Conservation (phyloP, 140 eudicot species). For the Stevia rebaudiana region DNA sequence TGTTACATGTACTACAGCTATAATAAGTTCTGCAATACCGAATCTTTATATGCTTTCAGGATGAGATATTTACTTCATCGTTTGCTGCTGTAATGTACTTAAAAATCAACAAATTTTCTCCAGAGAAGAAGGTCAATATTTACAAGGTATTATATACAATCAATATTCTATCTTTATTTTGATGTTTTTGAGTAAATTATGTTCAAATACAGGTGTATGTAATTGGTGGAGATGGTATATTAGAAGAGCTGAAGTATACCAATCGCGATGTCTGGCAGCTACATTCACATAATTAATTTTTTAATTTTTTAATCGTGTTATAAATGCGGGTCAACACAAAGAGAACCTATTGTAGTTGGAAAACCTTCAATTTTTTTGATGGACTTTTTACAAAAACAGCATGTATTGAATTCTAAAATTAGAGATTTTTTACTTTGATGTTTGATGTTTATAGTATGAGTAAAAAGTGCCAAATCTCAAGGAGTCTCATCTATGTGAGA, state of each 20-base stretch:
- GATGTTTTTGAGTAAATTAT: not conserved
- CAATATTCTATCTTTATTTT: not conserved
- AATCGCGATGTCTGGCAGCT: too few relatives aligned
- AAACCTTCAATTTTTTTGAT: slow-evolving; percentile 89
- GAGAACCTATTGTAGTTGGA: slow-evolving; percentile 86
- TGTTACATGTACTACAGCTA: not conserved
- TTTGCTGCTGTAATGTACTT: slow-evolving; percentile 80
- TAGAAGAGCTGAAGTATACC: slow-evolving; percentile 81
- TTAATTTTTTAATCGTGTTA: too few relatives aligned
- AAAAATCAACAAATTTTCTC: slow-evolving; percentile 62
- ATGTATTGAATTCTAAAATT: slow-evolving; percentile 1
- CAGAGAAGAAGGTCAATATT: slow-evolving; percentile 59
- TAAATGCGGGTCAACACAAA: slow-evolving; percentile 64
- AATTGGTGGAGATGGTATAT: slow-evolving; percentile 86
- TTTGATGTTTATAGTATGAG: too few relatives aligned
- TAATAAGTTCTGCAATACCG: not conserved
- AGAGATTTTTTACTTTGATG: not conserved
- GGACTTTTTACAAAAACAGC: slow-evolving; percentile 73
- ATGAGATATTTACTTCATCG: slow-evolving; percentile 84
- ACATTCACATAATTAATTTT: too few relatives aligned
- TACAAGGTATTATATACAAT: not conserved
- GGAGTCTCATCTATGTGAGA: too few relatives aligned
- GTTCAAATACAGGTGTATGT: slow-evolving; percentile 62
- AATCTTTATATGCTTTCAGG: slow-evolving; percentile 43
- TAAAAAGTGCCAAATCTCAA: too few relatives aligned